Evolutionary conservation across 148 eudicot species (phyloP).

Genomic region (Limonium bicolor): DNA sequence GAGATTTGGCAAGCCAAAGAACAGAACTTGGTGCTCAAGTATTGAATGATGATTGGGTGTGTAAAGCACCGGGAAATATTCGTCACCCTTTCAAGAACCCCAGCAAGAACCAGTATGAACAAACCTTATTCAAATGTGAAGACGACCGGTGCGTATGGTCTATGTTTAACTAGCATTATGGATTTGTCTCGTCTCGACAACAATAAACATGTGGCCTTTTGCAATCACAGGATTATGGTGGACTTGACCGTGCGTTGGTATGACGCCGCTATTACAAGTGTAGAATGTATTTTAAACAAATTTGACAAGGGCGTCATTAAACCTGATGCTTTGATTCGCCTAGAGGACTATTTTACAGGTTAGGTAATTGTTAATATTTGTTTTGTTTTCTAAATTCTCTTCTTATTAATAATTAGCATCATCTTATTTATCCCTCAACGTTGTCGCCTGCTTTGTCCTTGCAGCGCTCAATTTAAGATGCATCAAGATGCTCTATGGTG

Average conservation of each 20-base stretch:
- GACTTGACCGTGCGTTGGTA: conserved; percentile 79
- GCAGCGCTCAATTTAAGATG: conserved; percentile 75
- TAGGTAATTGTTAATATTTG: conserved; percentile 1
- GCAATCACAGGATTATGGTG: conserved; percentile 78
- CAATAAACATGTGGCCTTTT: too few relatives aligned
- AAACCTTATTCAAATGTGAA: conserved; percentile 95
- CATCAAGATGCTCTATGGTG: conserved; percentile 86
- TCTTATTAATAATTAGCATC: too few relatives aligned
- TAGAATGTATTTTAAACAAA: conserved; percentile 67
- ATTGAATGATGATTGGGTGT: conserved; percentile 90
- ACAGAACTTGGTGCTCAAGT: conserved; percentile 80
- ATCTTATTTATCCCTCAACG: too few relatives aligned
- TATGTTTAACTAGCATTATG: too few relatives aligned
- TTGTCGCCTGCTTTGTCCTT: conserved; percentile 13
- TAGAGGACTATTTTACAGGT: conserved; percentile 70
- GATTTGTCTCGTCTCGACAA: too few relatives aligned
- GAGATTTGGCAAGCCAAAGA: conserved; percentile 80
- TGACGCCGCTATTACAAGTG: conserved; percentile 55
- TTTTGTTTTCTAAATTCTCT: too few relatives aligned
- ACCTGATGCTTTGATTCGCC: conserved; percentile 38
- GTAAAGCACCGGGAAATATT: conserved; percentile 96
- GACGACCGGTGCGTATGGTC: conserved; percentile 98
- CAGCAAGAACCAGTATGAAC: conserved; percentile 98
- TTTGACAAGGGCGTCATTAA: conserved; percentile 32
- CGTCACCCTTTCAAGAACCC: conserved; percentile 96